These are phyloP conservation scores for Davidsoniella eucalypti DNA, from an alignment of 2,329 filamentous ascomycete species.

Conservation along the genomic window DNA sequence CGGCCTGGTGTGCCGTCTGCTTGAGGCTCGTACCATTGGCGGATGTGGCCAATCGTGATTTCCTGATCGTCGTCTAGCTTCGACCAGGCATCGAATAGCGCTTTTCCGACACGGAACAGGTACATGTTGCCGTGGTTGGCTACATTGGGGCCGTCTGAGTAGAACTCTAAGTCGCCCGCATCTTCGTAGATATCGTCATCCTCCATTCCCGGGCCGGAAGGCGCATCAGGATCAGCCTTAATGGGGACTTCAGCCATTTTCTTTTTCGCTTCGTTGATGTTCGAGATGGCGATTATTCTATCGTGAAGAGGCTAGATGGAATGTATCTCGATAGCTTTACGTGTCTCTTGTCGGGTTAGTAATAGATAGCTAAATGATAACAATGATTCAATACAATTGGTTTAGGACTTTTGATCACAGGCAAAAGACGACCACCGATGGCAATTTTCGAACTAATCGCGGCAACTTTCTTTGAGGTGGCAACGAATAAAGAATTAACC, in stretches of 20 bases:
- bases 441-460: too few species aligned
- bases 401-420: too few species aligned
- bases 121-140: slow-evolving; percentile 33
- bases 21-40: slow-evolving; percentile 37
- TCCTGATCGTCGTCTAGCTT: slow-evolving; percentile 62
- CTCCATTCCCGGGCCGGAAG: slow-evolving; percentile 20
- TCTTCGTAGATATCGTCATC: slow-evolving; percentile 55
- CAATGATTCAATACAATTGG: too few species aligned
- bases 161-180: slow-evolving; percentile 41
- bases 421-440: too few species aligned
- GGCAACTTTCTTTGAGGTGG: too few species aligned
- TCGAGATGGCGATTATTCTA: too few species aligned
- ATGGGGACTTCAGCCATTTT: slow-evolving; percentile 17
- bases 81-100: slow-evolving; percentile 66
- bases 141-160: slow-evolving; percentile 24
- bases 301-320: too few species aligned
- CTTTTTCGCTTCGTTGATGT: neutral
- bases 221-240: slow-evolving; percentile 33
- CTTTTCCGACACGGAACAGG: slow-evolving; percentile 62
- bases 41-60: slow-evolving; percentile 63
- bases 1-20: slow-evolving; percentile 13
- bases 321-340: too few species aligned
- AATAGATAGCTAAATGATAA: too few species aligned
- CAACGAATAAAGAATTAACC: too few species aligned
- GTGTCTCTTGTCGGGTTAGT: too few species aligned